Conservation (phyloP, 768 basidiomycete species). For the Dentipellis sp. region DNA sequence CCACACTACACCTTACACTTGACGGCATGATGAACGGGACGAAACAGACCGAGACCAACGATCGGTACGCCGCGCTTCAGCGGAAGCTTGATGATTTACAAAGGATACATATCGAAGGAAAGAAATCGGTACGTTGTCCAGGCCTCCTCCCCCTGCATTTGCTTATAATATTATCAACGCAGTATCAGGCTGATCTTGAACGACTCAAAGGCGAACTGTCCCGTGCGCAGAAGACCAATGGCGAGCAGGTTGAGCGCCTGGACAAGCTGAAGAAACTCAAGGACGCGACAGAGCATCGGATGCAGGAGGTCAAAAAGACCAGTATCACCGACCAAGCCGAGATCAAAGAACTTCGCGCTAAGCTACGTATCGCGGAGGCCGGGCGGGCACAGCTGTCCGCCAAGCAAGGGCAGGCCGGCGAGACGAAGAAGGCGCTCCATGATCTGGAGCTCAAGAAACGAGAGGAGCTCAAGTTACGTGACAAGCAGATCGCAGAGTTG, state of each 20-base stretch:
- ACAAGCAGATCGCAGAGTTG: slow-evolving; percentile 44
- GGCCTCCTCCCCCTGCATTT: background rate
- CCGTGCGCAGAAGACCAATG: slow-evolving; percentile 33
- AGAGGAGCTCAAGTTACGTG: slow-evolving; percentile 48
- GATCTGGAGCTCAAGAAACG: slow-evolving; percentile 38
- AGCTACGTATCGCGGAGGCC: slow-evolving; percentile 47
- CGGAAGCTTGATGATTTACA: slow-evolving; percentile 59
- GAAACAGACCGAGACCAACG: slow-evolving; percentile 14
- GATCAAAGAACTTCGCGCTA: slow-evolving; percentile 51
- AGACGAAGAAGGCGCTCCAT: slow-evolving; percentile 42
- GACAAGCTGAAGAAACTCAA: slow-evolving; percentile 61
- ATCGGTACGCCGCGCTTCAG: slow-evolving; percentile 48
- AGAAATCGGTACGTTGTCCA: slow-evolving; percentile 43
- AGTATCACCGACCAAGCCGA: slow-evolving; percentile 44
- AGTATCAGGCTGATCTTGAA: slow-evolving; percentile 59
- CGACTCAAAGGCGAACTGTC: slow-evolving; percentile 47
- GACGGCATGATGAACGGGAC: background rate
- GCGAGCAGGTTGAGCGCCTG: slow-evolving; percentile 42
- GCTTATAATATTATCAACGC: background rate
- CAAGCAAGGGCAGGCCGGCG: slow-evolving; percentile 43
- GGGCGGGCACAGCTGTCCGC: slow-evolving; percentile 41
- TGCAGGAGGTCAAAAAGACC: slow-evolving; percentile 52
- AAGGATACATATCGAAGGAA: slow-evolving; percentile 51
- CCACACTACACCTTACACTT: too few species aligned
- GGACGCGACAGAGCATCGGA: slow-evolving; percentile 43